phyloP scores from a whole-genome alignment of 176 grass and related monocot genomes.

The Hyparrhenia diplandra region DNA sequence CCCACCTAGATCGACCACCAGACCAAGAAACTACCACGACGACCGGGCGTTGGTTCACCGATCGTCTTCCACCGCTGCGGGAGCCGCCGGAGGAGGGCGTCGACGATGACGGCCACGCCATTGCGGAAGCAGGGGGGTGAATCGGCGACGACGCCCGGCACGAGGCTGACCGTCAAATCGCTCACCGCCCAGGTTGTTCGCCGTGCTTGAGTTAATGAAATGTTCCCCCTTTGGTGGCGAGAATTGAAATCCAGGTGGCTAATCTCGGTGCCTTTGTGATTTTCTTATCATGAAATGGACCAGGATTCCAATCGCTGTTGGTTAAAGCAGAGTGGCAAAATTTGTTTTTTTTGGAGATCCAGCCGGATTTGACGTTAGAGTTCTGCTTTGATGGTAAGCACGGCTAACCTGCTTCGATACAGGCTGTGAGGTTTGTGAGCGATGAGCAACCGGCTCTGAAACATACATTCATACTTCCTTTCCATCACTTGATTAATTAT shows the following conservation, averaged over 20 bases:
- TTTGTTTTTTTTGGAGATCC: neutral
- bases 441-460: neutral
- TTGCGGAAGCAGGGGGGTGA: slow-evolving; percentile 7
- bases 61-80: slow-evolving; percentile 25
- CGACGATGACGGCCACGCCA: slow-evolving; percentile 31
- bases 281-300: neutral
- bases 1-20: slow-evolving; percentile 16
- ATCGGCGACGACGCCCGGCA: slow-evolving; percentile 48
- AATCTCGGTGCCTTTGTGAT: neutral
- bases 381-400: no score
- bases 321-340: neutral
- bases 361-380: no score
- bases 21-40: neutral
- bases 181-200: slow-evolving; percentile 62
- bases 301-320: neutral
- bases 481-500: neutral
- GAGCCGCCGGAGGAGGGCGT: slow-evolving; percentile 37
- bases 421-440: neutral
- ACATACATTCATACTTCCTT: no score
- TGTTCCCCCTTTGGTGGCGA: neutral
- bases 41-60: neutral
- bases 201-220: neutral
- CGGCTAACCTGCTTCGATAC: no score
- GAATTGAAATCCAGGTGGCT: neutral
- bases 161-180: slow-evolving; percentile 57